These are phyloP conservation scores for Beta macrorhiza DNA, from an alignment of 179 eudicot genomes.

Conservation along the genomic window DNA sequence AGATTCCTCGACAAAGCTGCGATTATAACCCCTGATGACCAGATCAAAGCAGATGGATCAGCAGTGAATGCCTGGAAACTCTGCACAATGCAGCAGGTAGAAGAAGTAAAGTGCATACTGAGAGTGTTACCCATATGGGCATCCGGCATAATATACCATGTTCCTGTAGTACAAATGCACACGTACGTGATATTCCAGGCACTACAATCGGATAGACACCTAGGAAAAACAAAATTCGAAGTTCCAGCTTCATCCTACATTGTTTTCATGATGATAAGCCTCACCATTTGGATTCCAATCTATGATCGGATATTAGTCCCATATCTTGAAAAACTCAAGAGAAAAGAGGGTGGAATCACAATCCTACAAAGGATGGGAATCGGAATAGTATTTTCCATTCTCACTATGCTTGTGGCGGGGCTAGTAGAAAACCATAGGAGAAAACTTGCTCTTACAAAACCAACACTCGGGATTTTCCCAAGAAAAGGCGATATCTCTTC, in stretches of 20 bases:
- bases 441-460: slow-evolving; percentile 38
- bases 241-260: slow-evolving; percentile 67
- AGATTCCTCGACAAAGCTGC: slow-evolving; percentile 74
- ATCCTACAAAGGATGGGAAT: slow-evolving; percentile 65
- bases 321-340: slow-evolving; percentile 36
- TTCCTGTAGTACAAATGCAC: slow-evolving; percentile 38
- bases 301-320: slow-evolving; percentile 73
- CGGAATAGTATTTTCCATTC: slow-evolving; percentile 45
- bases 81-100: slow-evolving; percentile 36
- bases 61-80: slow-evolving; percentile 37
- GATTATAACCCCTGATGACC: slow-evolving; percentile 32
- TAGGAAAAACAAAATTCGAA: slow-evolving; percentile 27
- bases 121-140: slow-evolving; percentile 40
- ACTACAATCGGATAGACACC: slow-evolving; percentile 34
- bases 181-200: slow-evolving; percentile 38
- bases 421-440: slow-evolving; percentile 55
- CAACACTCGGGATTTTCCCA: slow-evolving; percentile 35
- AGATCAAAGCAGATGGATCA: slow-evolving; percentile 31
- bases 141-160: slow-evolving; percentile 36
- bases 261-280: slow-evolving; percentile 61
- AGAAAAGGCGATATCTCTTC: slow-evolving; percentile 48
- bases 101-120: slow-evolving; percentile 38
- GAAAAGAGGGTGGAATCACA: slow-evolving; percentile 59
- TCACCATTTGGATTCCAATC: slow-evolving; percentile 61
- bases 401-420: slow-evolving; percentile 48